Conservation (phyloP, 75 land plant genomes). For the Gnetum montanum region DNA sequence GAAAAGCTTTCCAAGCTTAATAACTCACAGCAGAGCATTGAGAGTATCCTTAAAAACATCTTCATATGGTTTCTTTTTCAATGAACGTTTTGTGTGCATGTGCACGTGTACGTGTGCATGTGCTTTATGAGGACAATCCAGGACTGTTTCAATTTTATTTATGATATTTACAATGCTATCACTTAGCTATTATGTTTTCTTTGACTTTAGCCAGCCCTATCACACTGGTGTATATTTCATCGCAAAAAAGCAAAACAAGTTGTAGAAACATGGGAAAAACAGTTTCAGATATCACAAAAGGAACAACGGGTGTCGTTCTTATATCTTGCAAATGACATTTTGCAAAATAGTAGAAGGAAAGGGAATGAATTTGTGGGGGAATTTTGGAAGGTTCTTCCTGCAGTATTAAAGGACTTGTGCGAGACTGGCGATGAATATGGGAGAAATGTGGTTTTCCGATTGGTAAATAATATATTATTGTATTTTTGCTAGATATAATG, state of each 20-base stretch:
- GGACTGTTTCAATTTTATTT: too few species aligned
- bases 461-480: constrained; percentile 25
- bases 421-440: constrained; percentile 70
- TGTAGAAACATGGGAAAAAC: constrained; percentile 81
- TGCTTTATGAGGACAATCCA: background rate
- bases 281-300: constrained; percentile 50
- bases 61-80: too few species aligned
- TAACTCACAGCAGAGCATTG: constrained; percentile 91
- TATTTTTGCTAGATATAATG: background rate
- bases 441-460: constrained; percentile 59
- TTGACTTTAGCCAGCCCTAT: constrained; percentile 49
- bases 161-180: background rate
- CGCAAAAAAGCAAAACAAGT: constrained; percentile 76
- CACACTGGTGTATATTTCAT: constrained; percentile 98
- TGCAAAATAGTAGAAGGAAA: constrained; percentile 89
- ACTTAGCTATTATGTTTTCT: background rate
- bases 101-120: too few species aligned
- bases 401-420: constrained; percentile 60
- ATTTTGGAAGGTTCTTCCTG: constrained; percentile 93
- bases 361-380: constrained; percentile 86
- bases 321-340: constrained; percentile 92
- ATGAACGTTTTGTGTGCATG: too few species aligned
- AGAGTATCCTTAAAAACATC: constrained; percentile 86
- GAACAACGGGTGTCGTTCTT: constrained; percentile 81
- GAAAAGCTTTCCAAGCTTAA: constrained; percentile 96